Evolutionary conservation across 2,329 filamentous ascomycete species (phyloP).

Genomic region (Nemania diffusa): DNA sequence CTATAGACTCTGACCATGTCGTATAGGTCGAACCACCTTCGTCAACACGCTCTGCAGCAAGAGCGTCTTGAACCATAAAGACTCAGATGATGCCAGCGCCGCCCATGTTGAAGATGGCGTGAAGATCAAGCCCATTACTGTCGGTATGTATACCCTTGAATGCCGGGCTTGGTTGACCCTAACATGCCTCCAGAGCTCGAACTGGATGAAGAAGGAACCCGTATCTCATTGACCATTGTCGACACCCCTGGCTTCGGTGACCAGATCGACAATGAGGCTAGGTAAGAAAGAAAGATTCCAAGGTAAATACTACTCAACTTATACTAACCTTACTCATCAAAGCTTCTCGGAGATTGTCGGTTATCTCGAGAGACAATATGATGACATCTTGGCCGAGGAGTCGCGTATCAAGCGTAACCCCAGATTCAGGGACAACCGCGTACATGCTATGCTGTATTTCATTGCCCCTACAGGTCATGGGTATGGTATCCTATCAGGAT

Average conservation of each 20-base stretch:
- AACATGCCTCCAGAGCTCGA: conserved; percentile 75
- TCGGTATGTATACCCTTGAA: conserved; percentile 71
- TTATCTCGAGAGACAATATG: conserved; percentile 98
- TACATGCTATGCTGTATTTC: conserved; percentile 98
- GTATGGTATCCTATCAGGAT: conserved; percentile 60
- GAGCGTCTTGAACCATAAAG: conserved; percentile 89
- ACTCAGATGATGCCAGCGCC: conserved; percentile 86
- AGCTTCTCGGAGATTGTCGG: conserved; percentile 98
- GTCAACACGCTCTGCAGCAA: conserved; percentile 99
- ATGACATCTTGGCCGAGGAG: conserved; percentile 98
- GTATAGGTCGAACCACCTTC: conserved; percentile 91
- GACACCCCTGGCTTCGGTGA: conserved; percentile 98
- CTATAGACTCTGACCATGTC: conserved; percentile 27
- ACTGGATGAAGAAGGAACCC: conserved; percentile 96
- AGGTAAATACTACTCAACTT: conserved; percentile 1
- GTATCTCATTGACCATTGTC: conserved; percentile 97
- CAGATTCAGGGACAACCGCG: conserved; percentile 98
- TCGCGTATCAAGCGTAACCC: conserved; percentile 99
- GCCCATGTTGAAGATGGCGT: conserved; percentile 96
- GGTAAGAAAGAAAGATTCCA: conserved; percentile 65
- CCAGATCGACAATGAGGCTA: conserved; percentile 98
- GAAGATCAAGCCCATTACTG: conserved; percentile 97
- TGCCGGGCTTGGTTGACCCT: conserved; percentile 39
- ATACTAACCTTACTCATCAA: conserved; percentile 16
- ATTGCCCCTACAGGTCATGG: conserved; percentile 98